Base-by-base conservation (phyloP, 768 basidiomycete species). In the Boletus reticulatus region DNA sequence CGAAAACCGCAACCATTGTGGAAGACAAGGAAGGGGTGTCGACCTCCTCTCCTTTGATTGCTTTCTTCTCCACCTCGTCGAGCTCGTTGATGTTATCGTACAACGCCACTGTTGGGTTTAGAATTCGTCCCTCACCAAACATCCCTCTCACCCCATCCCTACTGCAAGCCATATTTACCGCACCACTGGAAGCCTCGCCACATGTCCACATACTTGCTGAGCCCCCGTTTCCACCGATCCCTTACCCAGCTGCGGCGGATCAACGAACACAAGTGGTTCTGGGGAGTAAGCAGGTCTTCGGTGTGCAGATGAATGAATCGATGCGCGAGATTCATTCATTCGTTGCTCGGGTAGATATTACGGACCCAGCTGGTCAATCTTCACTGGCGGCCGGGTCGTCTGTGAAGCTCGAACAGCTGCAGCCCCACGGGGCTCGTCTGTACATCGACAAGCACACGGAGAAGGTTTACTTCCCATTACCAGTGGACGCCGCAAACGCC, bases 391-490 rank as follows among this genome's bases (percentile, higher is more conserved):
- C 59, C 14, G 63, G 69, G 1, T 58, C 58, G 19, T 36, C 60
- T 17, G 66, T 62, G 24, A 62, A 37, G 49, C 44, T 70, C 7
- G 55, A 60, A 19, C 57, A 57, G 43, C 27, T 50, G 2, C 44
- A 53, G 5, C 20, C 39, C 9, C 14, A 53, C 17, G 48, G 44
- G 10, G 10, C 42, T 41, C 47, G 39, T 14, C 22, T 70, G 31
- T 45, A 36, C 36, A 49, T 70, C 3, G 62, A 49, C 29, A 51
- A 55, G 2, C 63, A 68, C 50, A 32, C 52, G 6, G 62, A 74
- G 48, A 46, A 52, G 34, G 53, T 82, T 8, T 9, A 45, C 1
- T 82, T 75, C 43, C 81, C 81, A 0, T 76, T 79, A 43, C 79
- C 80, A 10, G 66, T 84, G 11, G 61, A 75, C 32, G 70, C 72